Base-by-base conservation (phyloP, 441 rosid genomes). In the Croton laevigatus region DNA sequence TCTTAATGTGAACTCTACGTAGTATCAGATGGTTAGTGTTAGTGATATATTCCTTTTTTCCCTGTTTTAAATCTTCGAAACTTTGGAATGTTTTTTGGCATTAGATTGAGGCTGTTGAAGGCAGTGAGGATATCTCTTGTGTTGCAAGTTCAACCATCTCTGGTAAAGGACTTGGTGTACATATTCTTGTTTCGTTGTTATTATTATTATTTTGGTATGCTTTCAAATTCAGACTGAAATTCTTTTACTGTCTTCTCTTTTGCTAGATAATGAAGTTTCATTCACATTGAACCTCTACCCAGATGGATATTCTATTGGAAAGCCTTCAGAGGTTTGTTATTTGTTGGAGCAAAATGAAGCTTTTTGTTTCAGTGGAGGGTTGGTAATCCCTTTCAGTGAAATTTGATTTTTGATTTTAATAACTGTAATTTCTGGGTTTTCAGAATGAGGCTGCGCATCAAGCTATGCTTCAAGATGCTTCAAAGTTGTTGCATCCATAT, bases 251-350 rank as follows among this genome's bases (percentile, higher is more conserved):
- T 64, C 69, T 80, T 49, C 34, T 84, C 70, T 73, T 63, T 75
- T 55, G 44, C 76, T 84, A 91, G 96, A 81, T 14, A 86, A 82
- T 74, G 95, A 91, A 82, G 90, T 85, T 75, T 93, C 99, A 60
- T 86, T 91, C 73, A 69, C 80, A 6, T 83, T 96, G 84, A 87
- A 83, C 75, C 95, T 96, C 53, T 91, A 84, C 73, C 78, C 85
- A 8, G 88, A 86, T 81, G 99, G 97, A 65, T 96, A 91, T 83
- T 85, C 81, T 32, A 68, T 93, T 17, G 93, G 87, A 76, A 93
- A 88, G 77, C 86, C 93, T 34, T 74, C 83, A 34, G 94, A 93
- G 97, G 99, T 95, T 76, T 75, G 86, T 71, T 45, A 42, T 48
- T 73, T 40, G 65, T 20, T 68, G 51, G 38, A 57, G 45, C 69